A percentile compares a stretch with the other conserved stretches of the same genome.
Conservation (phyloP, 2,329 filamentous ascomycete species). For the Cladosporium sp. region DNA sequence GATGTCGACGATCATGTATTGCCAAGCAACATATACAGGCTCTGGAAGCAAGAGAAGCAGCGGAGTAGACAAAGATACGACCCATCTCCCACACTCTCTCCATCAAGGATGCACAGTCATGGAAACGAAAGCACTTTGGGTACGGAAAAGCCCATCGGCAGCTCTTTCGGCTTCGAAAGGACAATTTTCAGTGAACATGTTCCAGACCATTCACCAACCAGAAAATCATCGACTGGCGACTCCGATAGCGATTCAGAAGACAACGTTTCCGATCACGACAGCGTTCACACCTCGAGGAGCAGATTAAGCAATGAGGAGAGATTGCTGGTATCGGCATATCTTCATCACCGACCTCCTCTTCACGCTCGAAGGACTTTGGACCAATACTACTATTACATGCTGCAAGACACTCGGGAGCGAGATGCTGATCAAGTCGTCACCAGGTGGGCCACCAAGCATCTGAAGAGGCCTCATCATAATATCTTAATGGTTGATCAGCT, state of each 20-base stretch:
- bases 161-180: too few relatives aligned
- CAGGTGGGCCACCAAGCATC: constrained; percentile 30
- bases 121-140: too few relatives aligned
- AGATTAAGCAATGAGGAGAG: neutral
- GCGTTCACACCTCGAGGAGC: constrained; percentile 41
- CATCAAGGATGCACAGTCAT: too few relatives aligned
- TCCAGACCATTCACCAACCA: neutral
- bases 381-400: constrained; percentile 63
- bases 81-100: constrained; percentile 16
- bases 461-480: constrained; percentile 43
- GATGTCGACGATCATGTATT: constrained; percentile 12
- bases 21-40: neutral
- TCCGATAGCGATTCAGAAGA: constrained; percentile 17
- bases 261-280: constrained; percentile 46
- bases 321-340: neutral
- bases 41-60: neutral
- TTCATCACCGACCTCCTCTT: constrained; percentile 27
- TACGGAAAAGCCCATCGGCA: too few relatives aligned
- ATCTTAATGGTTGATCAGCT: constrained; percentile 67
- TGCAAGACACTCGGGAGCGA: constrained; percentile 52
- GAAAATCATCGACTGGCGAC: neutral
- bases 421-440: constrained; percentile 61
- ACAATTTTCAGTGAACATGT: too few relatives aligned
- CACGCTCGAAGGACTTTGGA: constrained; percentile 62
- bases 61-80: constrained; percentile 4